Evolutionary conservation across 768 basidiomycete species (phyloP).

Genomic region (Sarcodon aspratus): DNA sequence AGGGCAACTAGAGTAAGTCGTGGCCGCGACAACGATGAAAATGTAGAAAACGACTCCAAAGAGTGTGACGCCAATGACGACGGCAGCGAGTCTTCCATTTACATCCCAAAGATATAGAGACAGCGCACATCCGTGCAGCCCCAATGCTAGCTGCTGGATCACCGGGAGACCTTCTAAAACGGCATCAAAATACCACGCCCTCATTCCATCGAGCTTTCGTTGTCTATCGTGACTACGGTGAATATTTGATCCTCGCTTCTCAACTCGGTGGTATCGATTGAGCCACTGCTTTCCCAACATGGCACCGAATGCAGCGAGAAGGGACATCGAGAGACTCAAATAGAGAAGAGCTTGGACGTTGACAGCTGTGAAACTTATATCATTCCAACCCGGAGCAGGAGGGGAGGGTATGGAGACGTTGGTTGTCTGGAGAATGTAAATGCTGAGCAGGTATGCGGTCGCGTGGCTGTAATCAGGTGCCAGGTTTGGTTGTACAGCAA

Average conservation of each 20-base stretch:
- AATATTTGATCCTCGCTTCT: slow-evolving; percentile 4
- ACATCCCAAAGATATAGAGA: slow-evolving; percentile 1
- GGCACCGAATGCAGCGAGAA: slow-evolving; percentile 10
- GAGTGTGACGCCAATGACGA: slow-evolving; percentile 3
- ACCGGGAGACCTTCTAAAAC: slow-evolving; percentile 7
- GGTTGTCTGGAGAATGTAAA: neutral
- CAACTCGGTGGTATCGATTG: neutral
- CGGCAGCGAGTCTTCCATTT: slow-evolving; percentile 4
- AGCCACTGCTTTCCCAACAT: slow-evolving; percentile 11
- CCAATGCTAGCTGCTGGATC: slow-evolving; percentile 6
- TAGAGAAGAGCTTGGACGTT: slow-evolving; percentile 8
- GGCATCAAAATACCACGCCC: slow-evolving; percentile 7
- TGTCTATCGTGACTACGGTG: slow-evolving; percentile 7
- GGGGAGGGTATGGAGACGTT: neutral
- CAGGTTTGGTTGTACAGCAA: neutral
- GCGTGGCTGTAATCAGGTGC: neutral
- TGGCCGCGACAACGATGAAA: slow-evolving; percentile 6
- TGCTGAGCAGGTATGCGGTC: neutral
- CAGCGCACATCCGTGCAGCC: slow-evolving; percentile 8
- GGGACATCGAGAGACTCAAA: slow-evolving; percentile 7
- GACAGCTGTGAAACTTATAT: slow-evolving; percentile 2
- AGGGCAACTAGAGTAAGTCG: slow-evolving; percentile 6
- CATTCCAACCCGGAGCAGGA: slow-evolving; percentile 2
- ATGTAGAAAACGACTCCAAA: slow-evolving; percentile 6
- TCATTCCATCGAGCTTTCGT: slow-evolving; percentile 7